Evolutionary conservation across 306 rosid genomes (phyloP).

Genomic region (Citrullus mucosospermus): DNA sequence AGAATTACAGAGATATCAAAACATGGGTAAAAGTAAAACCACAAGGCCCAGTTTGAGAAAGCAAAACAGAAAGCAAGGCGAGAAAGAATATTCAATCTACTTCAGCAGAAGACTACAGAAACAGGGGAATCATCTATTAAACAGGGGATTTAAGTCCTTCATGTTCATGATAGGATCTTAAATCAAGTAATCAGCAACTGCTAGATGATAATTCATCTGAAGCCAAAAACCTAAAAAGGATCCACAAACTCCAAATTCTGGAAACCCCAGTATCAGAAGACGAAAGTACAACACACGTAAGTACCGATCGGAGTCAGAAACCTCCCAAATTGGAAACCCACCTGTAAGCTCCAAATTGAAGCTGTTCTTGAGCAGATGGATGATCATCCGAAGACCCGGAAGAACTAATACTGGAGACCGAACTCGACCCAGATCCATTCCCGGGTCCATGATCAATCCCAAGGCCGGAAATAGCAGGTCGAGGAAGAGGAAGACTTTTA

Average conservation of each 20-base stretch:
- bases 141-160: not conserved
- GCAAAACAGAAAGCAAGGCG: not conserved
- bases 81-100: not conserved
- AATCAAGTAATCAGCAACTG: not conserved
- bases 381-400: constrained; percentile 64
- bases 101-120: not conserved
- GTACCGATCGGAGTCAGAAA: not conserved
- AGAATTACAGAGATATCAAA: not conserved
- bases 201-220: not conserved
- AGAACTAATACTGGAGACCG: constrained; percentile 70
- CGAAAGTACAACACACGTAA: not conserved
- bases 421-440: constrained; percentile 43
- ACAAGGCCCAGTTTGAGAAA: not conserved
- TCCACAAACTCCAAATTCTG: not conserved
- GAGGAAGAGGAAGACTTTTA: constrained; percentile 48
- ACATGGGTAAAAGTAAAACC: not conserved
- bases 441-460: constrained; percentile 35
- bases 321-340: constrained; percentile 12
- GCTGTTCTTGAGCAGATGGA: constrained; percentile 25
- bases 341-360: constrained; percentile 36
- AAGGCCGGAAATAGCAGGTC: constrained; percentile 34
- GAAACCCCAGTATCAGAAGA: not conserved
- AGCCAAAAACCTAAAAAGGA: not conserved
- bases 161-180: not conserved
- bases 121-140: not conserved